Conservation (phyloP, 768 basidiomycete genomes). For the Royoungia palumana region DNA sequence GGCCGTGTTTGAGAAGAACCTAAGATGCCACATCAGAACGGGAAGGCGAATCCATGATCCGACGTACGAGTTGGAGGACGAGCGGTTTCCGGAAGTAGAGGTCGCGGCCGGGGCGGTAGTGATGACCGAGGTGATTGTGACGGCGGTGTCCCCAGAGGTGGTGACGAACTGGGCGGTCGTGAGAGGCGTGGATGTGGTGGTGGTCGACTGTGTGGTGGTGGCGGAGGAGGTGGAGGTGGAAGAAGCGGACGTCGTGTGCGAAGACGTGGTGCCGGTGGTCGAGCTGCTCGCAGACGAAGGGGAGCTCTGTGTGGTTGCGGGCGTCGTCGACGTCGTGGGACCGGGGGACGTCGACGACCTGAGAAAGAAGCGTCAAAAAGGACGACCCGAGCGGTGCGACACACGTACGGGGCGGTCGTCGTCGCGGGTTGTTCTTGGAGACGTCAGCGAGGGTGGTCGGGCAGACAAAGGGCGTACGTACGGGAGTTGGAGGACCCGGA, state of each 20-base stretch:
- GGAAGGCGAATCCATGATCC: neutral
- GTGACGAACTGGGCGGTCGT: neutral
- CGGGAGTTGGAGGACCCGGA: neutral
- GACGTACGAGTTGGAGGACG: conserved; percentile 27
- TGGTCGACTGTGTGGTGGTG: neutral
- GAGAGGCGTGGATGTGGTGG: neutral
- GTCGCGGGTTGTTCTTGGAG: too few relatives aligned
- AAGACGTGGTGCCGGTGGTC: neutral
- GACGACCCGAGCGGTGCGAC: neutral
- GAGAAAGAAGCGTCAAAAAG: neutral
- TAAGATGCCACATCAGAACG: conserved; percentile 14
- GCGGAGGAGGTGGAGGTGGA: neutral
- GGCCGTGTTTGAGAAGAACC: conserved; percentile 70
- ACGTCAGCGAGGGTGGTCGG: too few relatives aligned
- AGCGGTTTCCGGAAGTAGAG: neutral
- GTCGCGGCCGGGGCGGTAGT: neutral
- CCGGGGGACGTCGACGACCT: neutral
- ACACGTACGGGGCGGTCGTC: conserved; percentile 10
- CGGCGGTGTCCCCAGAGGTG: conserved; percentile 1
- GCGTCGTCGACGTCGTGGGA: neutral
- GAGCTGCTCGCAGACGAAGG: conserved; percentile 9
- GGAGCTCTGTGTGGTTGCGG: neutral
- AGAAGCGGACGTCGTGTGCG: neutral
- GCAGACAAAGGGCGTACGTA: neutral
- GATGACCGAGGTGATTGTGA: conserved; percentile 9